Percentiles rank a stretch among this genome's conserved stretches.
These are phyloP conservation scores for Trametes cubensis DNA, from an alignment of 768 basidiomycete species.

Conservation along the genomic window DNA sequence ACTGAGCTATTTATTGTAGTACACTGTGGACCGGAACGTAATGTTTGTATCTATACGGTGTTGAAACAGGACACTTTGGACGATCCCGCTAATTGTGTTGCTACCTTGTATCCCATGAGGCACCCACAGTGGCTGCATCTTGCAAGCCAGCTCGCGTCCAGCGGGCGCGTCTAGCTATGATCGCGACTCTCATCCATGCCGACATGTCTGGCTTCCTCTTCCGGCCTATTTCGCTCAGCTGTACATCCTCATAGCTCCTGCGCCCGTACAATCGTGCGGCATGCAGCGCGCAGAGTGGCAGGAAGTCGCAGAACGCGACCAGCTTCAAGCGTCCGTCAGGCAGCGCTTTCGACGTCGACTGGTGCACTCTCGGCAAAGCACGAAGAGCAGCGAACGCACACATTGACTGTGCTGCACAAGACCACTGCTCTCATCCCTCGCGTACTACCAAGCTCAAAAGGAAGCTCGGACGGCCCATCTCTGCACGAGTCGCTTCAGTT, in stretches of 20 bases:
- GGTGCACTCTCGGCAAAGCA: neutral
- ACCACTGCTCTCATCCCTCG: slow-evolving; percentile 49
- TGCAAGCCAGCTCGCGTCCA: neutral
- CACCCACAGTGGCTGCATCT: too few relatives aligned
- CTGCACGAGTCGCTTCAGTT: slow-evolving; percentile 39
- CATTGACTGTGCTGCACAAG: slow-evolving; percentile 54
- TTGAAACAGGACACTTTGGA: too few relatives aligned
- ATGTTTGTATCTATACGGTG: slow-evolving; percentile 11
- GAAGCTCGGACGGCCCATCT: slow-evolving; percentile 17
- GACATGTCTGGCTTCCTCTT: slow-evolving; percentile 32
- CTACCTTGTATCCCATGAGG: too few relatives aligned
- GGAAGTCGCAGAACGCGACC: neutral
- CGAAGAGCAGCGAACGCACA: slow-evolving; percentile 29
- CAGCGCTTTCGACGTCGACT: slow-evolving; percentile 23
- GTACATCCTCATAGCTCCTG: slow-evolving; percentile 13
- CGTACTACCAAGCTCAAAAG: slow-evolving; percentile 37
- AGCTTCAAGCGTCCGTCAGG: slow-evolving; percentile 17
- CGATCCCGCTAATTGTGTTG: too few relatives aligned
- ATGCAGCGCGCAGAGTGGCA: neutral
- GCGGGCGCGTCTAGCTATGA: slow-evolving; percentile 18
- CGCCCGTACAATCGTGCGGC: neutral
- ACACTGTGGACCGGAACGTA: neutral
- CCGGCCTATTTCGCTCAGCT: slow-evolving; percentile 24
- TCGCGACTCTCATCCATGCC: slow-evolving; percentile 31
- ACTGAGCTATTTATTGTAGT: slow-evolving; percentile 7